Evolutionary conservation across 2,329 filamentous ascomycete species (phyloP).

Genomic region (Botrytis tulipae): DNA sequence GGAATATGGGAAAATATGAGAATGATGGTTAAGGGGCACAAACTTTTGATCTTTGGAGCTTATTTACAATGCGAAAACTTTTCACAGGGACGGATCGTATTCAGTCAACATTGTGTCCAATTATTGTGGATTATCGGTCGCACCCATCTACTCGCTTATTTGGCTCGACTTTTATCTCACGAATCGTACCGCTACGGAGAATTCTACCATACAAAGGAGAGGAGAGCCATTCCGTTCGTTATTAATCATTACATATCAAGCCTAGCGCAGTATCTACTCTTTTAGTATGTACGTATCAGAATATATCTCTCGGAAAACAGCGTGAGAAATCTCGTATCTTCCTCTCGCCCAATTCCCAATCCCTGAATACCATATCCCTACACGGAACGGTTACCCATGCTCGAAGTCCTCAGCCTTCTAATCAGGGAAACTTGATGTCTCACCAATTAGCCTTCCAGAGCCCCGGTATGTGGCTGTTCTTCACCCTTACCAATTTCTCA

Average conservation of each 20-base stretch:
- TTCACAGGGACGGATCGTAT: conserved; percentile 6
- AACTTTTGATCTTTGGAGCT: conserved; percentile 1
- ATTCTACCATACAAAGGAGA: neutral
- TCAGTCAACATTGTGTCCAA: neutral
- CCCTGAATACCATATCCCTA: conserved; percentile 1
- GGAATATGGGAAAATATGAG: neutral
- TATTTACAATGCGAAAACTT: neutral
- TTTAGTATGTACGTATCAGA: neutral
- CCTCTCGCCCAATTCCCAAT: neutral
- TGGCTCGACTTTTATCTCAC: neutral
- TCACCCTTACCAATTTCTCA: neutral
- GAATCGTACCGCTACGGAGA: neutral
- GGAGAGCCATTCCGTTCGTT: neutral
- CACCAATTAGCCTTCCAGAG: conserved; percentile 14
- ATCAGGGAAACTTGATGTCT: neutral
- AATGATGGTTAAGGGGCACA: neutral
- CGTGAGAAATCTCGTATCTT: conserved; percentile 17
- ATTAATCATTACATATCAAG: neutral
- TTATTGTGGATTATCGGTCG: neutral
- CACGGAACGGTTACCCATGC: conserved; percentile 6
- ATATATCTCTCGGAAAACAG: conserved; percentile 5
- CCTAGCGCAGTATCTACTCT: neutral
- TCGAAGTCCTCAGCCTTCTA: conserved; percentile 2
- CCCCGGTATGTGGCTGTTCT: conserved; percentile 1
- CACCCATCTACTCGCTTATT: conserved; percentile 3